Evolutionary conservation across 345 rosid genomes (phyloP), one percentile per base, ranked within the genome.

Genomic region (Noccaea bulbosa): DNA sequence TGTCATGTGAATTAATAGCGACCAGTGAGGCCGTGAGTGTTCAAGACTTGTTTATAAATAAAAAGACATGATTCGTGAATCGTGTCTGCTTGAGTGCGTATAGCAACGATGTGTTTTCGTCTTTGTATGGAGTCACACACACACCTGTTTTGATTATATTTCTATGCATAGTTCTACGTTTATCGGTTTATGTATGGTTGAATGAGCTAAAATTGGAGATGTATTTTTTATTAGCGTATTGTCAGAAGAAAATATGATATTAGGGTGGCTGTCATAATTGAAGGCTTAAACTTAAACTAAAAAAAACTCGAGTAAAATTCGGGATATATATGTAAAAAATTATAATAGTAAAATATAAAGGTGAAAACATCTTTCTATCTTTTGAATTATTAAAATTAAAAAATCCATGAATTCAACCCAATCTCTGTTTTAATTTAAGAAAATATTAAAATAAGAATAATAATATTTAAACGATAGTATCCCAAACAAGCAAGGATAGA

Each of bases 1-100:
- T 70, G 49, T 49, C 50, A 37, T 58, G 47, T 39, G 48, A 58
- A 56, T 41, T 33, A 46, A 24, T 24, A 24, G 27, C 27, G 27
- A 24, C 27, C 57, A 14, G 43, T 7, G 66, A 37, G 58, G 2
- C 57, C 9, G 43, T 7, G 66, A 37, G 58, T 40, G 66, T 58
- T 58, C 40, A 17, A 58, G 49, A 58, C 57, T 59, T 70, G 58
- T 68, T 33, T 24, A 2, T 38, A 16, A 70, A 70, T 30, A 35
- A 52, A 35, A 40, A 50, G 5, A 61, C 53, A 61, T 51, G 68
- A 50, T 43, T 61, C 68, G 62, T 51, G 68, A 50, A 33, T 61
- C 68, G 62, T 71, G 68, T 57, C 53, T 51, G 51, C 62, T 70
- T 70, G 40, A 50, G 74, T 70, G 75, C 68, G 61, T 40, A 11